phyloP scores from a whole-genome alignment of 2,329 filamentous ascomycete genomes.

The Cladophialophora yegresii region DNA sequence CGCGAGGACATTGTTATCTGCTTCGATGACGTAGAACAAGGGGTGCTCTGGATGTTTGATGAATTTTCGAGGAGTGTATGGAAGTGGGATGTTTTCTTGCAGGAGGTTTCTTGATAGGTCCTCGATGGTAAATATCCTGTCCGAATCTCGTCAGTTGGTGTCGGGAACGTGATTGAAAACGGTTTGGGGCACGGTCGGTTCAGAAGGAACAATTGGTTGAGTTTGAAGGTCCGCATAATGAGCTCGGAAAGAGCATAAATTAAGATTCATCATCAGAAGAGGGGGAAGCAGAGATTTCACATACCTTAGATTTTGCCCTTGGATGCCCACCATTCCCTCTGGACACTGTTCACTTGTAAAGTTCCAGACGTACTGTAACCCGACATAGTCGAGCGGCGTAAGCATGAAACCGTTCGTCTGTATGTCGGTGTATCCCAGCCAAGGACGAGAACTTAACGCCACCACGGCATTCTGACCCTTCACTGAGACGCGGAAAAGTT shows the following conservation, averaged over 20 bases:
- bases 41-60: constrained; percentile 84
- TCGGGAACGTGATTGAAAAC: not conserved
- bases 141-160: constrained; percentile 15
- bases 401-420: constrained; percentile 87
- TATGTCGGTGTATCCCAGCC: constrained; percentile 89
- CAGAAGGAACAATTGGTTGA: constrained; percentile 97
- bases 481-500: constrained; percentile 87
- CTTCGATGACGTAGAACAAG: constrained; percentile 90
- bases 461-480: constrained; percentile 82
- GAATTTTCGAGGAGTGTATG: constrained; percentile 87
- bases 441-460: constrained; percentile 88
- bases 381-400: constrained; percentile 84
- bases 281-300: constrained; percentile 42
- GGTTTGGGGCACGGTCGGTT: constrained; percentile 51
- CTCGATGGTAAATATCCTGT: constrained; percentile 84
- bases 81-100: constrained; percentile 80
- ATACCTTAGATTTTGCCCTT: constrained; percentile 83
- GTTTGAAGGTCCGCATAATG: constrained; percentile 52
- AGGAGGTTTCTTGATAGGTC: constrained; percentile 82
- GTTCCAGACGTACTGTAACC: constrained; percentile 91
- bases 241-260: constrained; percentile 47
- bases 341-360: constrained; percentile 94
- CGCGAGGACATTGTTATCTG: constrained; percentile 88
- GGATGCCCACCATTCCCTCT: constrained; percentile 91
- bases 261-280: constrained; percentile 63